phyloP scores from a whole-genome alignment of 768 basidiomycete genomes.

The Russula olivacea region DNA sequence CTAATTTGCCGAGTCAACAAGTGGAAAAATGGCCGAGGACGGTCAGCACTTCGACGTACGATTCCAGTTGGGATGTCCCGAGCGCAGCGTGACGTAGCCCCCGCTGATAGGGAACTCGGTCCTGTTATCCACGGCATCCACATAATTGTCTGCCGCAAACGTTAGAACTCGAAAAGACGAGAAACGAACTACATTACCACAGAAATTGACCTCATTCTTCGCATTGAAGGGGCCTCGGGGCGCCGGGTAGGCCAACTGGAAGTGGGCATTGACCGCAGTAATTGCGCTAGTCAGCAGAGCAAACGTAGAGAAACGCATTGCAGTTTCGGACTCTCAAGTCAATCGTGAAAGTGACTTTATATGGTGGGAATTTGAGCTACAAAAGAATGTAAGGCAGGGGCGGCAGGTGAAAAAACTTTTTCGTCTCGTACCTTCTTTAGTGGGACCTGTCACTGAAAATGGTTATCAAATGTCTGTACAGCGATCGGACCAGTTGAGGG shows the following conservation, averaged over 20 bases:
- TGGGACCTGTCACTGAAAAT: background rate
- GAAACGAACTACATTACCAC: conserved; percentile 42
- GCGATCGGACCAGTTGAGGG: background rate
- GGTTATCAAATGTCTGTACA: background rate
- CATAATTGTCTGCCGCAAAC: conserved; percentile 53
- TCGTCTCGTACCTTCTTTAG: background rate
- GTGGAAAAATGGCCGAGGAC: background rate
- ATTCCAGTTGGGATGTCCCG: conserved; percentile 59
- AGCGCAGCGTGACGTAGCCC: conserved; percentile 57
- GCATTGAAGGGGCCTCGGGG: conserved; percentile 67
- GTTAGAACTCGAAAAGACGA: background rate
- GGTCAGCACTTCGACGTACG: conserved; percentile 37
- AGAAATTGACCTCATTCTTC: conserved; percentile 52
- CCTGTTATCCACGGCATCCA: conserved; percentile 45
- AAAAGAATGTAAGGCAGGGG: background rate
- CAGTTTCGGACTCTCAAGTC: background rate
- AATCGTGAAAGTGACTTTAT: background rate
- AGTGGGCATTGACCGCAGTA: conserved; percentile 58
- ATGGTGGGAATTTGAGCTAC: background rate
- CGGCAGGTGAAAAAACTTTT: conserved; percentile 21
- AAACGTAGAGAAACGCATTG: conserved; percentile 37
- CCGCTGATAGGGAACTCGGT: conserved; percentile 61
- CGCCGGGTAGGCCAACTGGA: conserved; percentile 69
- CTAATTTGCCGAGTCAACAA: conserved; percentile 32
- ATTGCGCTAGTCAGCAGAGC: conserved; percentile 37